A percentile compares a stretch with the other conserved stretches of the same genome.
phyloP scores from a whole-genome alignment of 257 asterid species.

The Craterostigma plantagineum region DNA sequence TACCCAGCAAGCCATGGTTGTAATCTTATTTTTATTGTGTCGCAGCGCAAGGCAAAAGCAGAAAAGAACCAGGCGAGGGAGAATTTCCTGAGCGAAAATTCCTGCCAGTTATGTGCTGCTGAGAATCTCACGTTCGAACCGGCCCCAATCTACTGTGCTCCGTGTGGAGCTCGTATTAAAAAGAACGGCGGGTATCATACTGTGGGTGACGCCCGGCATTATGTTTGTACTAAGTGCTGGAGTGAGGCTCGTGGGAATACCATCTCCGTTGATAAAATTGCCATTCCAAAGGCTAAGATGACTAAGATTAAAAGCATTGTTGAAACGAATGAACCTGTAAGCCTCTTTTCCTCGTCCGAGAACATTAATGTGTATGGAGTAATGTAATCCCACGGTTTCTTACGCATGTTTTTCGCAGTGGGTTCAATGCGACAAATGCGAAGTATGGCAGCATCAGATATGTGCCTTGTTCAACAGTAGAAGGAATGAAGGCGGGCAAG shows the following conservation, averaged over 20 bases:
- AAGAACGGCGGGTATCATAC: conserved; percentile 90
- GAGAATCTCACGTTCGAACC: conserved; percentile 97
- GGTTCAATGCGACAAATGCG: conserved; percentile 99
- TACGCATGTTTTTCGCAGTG: conserved; percentile 38
- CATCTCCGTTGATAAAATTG: conserved; percentile 46
- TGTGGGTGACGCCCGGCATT: conserved; percentile 74
- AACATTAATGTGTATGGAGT: neutral
- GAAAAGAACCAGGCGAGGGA: conserved; percentile 92
- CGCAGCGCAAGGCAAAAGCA: conserved; percentile 34
- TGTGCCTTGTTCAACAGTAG: conserved; percentile 96
- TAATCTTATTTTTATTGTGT: too few species aligned
- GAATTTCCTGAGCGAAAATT: conserved; percentile 80
- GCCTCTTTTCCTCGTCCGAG: conserved; percentile 10
- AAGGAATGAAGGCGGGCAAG: conserved; percentile 96
- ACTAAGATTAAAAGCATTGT: conserved; percentile 86
- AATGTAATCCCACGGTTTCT: too few species aligned
- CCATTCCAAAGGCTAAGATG: conserved; percentile 61
- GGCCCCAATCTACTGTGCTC: conserved; percentile 83
- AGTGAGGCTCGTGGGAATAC: conserved; percentile 85
- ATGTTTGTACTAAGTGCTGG: conserved; percentile 80
- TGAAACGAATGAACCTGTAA: conserved; percentile 98
- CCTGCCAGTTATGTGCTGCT: conserved; percentile 97
- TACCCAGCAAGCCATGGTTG: too few species aligned
- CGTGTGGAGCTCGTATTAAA: conserved; percentile 90
- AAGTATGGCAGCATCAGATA: conserved; percentile 99